Evolutionary conservation across 129 eudicot genomes (phyloP).

Genomic region (Pittosporum tobira): DNA sequence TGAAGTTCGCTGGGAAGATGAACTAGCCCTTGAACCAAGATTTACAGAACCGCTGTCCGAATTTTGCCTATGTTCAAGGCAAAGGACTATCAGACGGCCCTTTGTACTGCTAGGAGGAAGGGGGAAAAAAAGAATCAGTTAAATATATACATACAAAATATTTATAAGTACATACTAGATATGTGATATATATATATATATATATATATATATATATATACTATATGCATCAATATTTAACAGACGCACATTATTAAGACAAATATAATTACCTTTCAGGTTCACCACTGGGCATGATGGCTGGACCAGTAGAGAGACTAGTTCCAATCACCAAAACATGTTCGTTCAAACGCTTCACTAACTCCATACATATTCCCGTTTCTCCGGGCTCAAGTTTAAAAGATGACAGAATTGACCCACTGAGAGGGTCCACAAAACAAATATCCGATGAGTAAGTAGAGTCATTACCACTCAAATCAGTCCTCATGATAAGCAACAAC

Average conservation of each 20-base stretch:
- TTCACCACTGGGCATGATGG: constrained; percentile 99
- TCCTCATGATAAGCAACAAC: constrained; percentile 78
- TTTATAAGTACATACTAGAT: no score
- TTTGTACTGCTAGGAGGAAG: no score
- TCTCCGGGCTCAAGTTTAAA: constrained; percentile 84
- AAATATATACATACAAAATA: constrained; percentile 11
- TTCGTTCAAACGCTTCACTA: constrained; percentile 65
- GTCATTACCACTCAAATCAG: constrained; percentile 61
- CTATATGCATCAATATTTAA: no score
- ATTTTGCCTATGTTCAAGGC: constrained; percentile 64
- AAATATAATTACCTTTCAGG: constrained; percentile 99
- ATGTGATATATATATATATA: no score
- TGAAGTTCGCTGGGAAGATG: constrained; percentile 48
- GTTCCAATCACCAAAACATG: constrained; percentile 86
- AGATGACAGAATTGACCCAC: constrained; percentile 77
- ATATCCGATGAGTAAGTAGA: constrained; percentile 76
- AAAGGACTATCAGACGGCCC: constrained; percentile 74
- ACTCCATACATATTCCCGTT: constrained; percentile 86
- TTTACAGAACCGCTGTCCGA: no score
- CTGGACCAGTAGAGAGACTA: constrained; percentile 85
- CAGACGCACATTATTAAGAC: no score
- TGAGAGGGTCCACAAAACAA: constrained; percentile 82
- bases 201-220: no score
- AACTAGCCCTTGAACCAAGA: constrained; percentile 43
- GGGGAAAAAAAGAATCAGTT: constrained; percentile 4